Conservation (phyloP, 208 protist species). For the Blastocrithidia nonstop region DNA sequence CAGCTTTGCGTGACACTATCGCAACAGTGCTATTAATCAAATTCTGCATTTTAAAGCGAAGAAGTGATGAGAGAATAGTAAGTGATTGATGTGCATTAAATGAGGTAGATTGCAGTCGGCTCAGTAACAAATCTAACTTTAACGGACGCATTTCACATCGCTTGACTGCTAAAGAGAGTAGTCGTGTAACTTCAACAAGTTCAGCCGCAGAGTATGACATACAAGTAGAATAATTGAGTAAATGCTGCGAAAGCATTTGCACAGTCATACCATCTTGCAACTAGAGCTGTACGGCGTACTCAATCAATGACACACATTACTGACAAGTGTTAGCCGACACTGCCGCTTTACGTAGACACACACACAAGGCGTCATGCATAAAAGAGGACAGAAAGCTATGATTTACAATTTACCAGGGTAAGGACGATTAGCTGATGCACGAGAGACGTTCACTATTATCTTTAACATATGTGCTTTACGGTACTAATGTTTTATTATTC, state of each 20-base stretch:
- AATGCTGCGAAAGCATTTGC: slow-evolving; percentile 12
- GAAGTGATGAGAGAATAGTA: slow-evolving; percentile 39
- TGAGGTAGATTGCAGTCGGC: slow-evolving; percentile 9
- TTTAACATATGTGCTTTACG: too few relatives aligned
- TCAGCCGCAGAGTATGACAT: slow-evolving; percentile 6
- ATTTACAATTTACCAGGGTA: too few relatives aligned
- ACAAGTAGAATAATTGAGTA: slow-evolving; percentile 15
- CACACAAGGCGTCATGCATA: slow-evolving; percentile 48
- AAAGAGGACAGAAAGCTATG: too few relatives aligned
- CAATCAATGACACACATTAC: slow-evolving; percentile 12
- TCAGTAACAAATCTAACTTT: slow-evolving; percentile 30
- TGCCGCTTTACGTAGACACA: slow-evolving; percentile 22
- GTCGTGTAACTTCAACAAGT: slow-evolving; percentile 19
- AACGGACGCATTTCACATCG: slow-evolving; percentile 44
- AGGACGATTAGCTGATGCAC: too few relatives aligned
- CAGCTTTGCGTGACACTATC: too few relatives aligned
- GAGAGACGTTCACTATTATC: too few relatives aligned
- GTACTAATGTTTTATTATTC: too few relatives aligned
- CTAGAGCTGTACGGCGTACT: slow-evolving; percentile 34
- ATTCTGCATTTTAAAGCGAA: slow-evolving; percentile 27
- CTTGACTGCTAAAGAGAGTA: slow-evolving; percentile 49
- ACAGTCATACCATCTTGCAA: slow-evolving; percentile 29
- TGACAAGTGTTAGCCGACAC: background rate
- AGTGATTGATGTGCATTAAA: slow-evolving; percentile 34
- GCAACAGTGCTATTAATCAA: too few relatives aligned